phyloP scores from a whole-genome alignment of 805 yeast genomes.

The Schwanniomyces yamadae region DNA sequence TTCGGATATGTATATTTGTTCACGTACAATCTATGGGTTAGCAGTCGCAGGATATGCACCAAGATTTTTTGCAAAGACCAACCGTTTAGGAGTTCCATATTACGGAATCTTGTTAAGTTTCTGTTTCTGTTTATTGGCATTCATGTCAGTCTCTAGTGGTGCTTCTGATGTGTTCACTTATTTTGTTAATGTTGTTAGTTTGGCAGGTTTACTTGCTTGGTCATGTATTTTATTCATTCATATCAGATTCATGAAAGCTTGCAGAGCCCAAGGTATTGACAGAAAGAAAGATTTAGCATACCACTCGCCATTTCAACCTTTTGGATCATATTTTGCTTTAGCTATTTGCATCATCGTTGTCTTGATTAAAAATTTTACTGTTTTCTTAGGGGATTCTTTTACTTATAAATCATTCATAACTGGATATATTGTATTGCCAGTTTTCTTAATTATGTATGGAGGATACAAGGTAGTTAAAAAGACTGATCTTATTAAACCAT shows the following conservation, averaged over 20 bases:
- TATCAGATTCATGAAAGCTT: slow-evolving; percentile 62
- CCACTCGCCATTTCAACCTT: slow-evolving; percentile 68
- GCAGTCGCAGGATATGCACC: slow-evolving; percentile 78
- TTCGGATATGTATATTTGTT: slow-evolving; percentile 73
- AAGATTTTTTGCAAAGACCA: slow-evolving; percentile 59
- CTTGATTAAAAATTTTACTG: slow-evolving; percentile 70
- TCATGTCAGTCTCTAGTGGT: slow-evolving; percentile 60
- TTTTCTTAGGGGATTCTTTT: slow-evolving; percentile 57
- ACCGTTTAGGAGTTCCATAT: slow-evolving; percentile 70
- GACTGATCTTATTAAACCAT: slow-evolving; percentile 48
- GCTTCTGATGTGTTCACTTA: slow-evolving; percentile 61
- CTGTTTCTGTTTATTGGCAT: slow-evolving; percentile 62
- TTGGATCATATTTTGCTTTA: slow-evolving; percentile 60
- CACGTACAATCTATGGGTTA: slow-evolving; percentile 72
- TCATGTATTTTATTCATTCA: slow-evolving; percentile 66
- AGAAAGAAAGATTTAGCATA: slow-evolving; percentile 53
- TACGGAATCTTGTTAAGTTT: slow-evolving; percentile 52
- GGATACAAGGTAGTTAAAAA: slow-evolving; percentile 61
- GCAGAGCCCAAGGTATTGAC: slow-evolving; percentile 59
- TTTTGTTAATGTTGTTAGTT: slow-evolving; percentile 74
- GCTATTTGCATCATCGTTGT: slow-evolving; percentile 53
- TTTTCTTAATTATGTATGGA: slow-evolving; percentile 50
- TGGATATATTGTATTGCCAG: slow-evolving; percentile 75
- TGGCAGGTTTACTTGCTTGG: slow-evolving; percentile 77
- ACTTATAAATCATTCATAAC: slow-evolving; percentile 69